These are phyloP conservation scores for Endogone sp. DNA, from an alignment of 192 early-diverging fungal species.

Conservation along the genomic window DNA sequence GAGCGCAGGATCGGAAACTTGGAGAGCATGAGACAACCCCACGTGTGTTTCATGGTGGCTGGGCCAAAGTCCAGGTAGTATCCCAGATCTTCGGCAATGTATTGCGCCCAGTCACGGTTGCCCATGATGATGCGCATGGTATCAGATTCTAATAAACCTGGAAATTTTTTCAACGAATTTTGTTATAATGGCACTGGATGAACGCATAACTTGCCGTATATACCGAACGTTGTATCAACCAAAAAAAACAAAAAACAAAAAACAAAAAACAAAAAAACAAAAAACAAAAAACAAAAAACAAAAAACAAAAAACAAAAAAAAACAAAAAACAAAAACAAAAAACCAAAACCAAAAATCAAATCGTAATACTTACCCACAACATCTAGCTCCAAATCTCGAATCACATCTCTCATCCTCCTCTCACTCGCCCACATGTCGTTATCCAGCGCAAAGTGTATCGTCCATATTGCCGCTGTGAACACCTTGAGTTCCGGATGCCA, in stretches of 20 bases:
- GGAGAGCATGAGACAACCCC: constrained; percentile 82
- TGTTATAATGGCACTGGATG: neutral
- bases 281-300: neutral
- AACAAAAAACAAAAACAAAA: neutral
- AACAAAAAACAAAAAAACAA: neutral
- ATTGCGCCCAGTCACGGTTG: constrained; percentile 78
- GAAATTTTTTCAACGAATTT: neutral
- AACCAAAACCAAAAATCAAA: neutral
- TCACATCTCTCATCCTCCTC: constrained; percentile 62
- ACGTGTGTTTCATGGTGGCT: constrained; percentile 82
- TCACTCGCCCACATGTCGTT: constrained; percentile 84
- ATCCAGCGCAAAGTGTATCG: constrained; percentile 82
- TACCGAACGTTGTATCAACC: too few relatives aligned
- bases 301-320: neutral
- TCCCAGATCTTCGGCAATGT: constrained; percentile 68
- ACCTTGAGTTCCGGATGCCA: constrained; percentile 59
- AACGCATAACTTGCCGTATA: neutral
- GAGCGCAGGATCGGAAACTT: constrained; percentile 80
- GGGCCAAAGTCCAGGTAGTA: constrained; percentile 80
- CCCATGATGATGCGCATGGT: constrained; percentile 80
- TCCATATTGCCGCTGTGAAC: constrained; percentile 80
- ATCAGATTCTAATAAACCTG: constrained; percentile 74
- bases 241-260: neutral
- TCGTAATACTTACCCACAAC: constrained; percentile 61
- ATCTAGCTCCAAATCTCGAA: constrained; percentile 75